A percentile compares a stretch with the other conserved stretches of the same genome.
Conservation (phyloP, 306 rosid species). For the Corylus avellana region DNA sequence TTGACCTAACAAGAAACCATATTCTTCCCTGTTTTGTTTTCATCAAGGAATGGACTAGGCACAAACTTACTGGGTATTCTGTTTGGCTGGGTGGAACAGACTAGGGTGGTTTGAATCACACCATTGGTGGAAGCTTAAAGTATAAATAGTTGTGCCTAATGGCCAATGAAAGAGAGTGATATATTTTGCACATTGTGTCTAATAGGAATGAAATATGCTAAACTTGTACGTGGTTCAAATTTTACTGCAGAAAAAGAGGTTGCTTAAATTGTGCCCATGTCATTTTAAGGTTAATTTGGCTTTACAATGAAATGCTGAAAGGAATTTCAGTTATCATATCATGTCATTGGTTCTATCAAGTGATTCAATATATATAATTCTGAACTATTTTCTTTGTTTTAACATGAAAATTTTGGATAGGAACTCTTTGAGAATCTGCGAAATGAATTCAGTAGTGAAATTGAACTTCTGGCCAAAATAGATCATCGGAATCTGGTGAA, state of each 20-base stretch:
- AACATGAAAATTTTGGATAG: conserved; percentile 42
- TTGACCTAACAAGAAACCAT: background rate
- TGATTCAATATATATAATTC: conserved; percentile 1
- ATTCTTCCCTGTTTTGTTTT: background rate
- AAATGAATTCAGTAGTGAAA: conserved; percentile 88
- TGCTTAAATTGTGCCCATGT: background rate
- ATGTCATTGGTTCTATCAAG: background rate
- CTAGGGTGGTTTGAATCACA: background rate
- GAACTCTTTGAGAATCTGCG: conserved; percentile 72
- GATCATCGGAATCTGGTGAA: conserved; percentile 95
- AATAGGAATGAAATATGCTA: background rate
- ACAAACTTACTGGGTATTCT: background rate
- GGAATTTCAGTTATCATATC: conserved; percentile 5
- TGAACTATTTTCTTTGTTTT: conserved; percentile 17
- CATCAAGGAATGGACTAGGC: background rate
- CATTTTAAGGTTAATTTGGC: background rate
- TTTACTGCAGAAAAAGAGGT: background rate
- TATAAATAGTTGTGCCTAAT: background rate
- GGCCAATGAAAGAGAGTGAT: background rate
- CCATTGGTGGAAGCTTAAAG: background rate
- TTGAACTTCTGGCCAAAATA: conserved; percentile 85
- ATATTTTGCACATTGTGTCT: background rate
- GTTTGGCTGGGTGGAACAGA: background rate
- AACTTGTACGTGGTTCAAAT: background rate
- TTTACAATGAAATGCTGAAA: background rate